Evolutionary conservation across 139 green algal genomes (phyloP), one percentile per base, ranked within the genome.

Genomic region (Coccomyxa sp.): DNA sequence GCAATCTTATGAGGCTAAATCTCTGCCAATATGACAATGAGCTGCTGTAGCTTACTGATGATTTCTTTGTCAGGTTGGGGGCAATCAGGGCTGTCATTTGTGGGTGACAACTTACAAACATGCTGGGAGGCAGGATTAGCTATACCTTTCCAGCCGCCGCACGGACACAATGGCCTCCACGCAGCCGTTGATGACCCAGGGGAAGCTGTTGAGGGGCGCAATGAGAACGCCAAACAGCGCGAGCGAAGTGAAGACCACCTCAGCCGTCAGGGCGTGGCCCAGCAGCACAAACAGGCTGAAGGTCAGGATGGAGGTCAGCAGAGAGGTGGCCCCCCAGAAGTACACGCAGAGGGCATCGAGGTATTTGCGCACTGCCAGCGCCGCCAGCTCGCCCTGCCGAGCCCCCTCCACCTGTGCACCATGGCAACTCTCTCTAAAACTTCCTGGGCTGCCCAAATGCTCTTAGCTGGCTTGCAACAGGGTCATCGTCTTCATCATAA

Each of bases 341-440:
- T 94, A 98, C 9, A 98, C 95, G 82, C 95, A 98, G 60, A 95
- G 81, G 0, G 95, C 95, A 74, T 98, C 95, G 74, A 98, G 83
- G 84, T 98, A 98, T 87, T 98, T 98, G 76, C 91, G 89, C 16
- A 91, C 79, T 1, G 89, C 84, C 67, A 97, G 88, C 0, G 80
- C 83, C 13, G 76, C 67, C 45, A 97, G 79, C 85, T 97, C 92
- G 1, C 23, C 23, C 1, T 23, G 0, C 10, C 93, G 87, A 25
- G 84, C 87, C 15, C 60, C 67, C 0, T 58, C 67, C 45, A 90
- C 82, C 76, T 84, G 83, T 7, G 38, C 30, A 58, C 71, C 82
- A 83, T 87, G 57, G 14, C n/a, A 77, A 51, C 10, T 51, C 38
- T 51, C 38, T 51, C 38, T 7, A 51, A 51, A 3, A 51, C 3